A percentile compares a stretch with the other conserved stretches of the same genome.
phyloP scores from a whole-genome alignment of 108 stramenopile genomes.

The Nitzschia sp. region DNA sequence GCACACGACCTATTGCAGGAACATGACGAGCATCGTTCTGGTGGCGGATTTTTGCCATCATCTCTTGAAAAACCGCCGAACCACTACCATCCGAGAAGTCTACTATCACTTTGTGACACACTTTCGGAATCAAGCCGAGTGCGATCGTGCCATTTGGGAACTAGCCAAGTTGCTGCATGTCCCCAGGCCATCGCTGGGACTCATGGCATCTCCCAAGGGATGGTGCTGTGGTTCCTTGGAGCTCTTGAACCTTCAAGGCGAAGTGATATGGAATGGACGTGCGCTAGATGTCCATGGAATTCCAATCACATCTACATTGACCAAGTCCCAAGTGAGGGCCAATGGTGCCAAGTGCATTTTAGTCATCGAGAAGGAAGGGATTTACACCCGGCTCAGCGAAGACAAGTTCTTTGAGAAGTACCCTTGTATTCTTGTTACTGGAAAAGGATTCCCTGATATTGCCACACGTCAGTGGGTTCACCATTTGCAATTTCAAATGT shows the following conservation, averaged over 20 bases:
- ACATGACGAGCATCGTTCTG: slow-evolving; percentile 56
- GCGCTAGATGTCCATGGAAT: slow-evolving; percentile 29
- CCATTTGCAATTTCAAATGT: slow-evolving; percentile 48
- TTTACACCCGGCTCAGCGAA: slow-evolving; percentile 91
- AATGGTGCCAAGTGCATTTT: slow-evolving; percentile 73
- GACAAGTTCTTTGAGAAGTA: slow-evolving; percentile 88
- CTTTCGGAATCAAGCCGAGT: slow-evolving; percentile 74
- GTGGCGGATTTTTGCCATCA: slow-evolving; percentile 66
- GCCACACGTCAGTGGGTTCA: slow-evolving; percentile 81
- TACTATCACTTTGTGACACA: slow-evolving; percentile 85
- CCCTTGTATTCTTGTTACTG: slow-evolving; percentile 95
- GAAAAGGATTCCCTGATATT: slow-evolving; percentile 94
- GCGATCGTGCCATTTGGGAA: slow-evolving; percentile 66
- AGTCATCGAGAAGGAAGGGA: slow-evolving; percentile 97
- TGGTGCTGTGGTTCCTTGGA: slow-evolving; percentile 77
- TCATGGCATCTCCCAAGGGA: slow-evolving; percentile 83
- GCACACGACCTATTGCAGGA: slow-evolving; percentile 49
- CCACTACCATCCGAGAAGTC: slow-evolving; percentile 82
- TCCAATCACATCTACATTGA: slow-evolving; percentile 28
- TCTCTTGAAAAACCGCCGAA: slow-evolving; percentile 54
- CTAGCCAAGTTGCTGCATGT: slow-evolving; percentile 45
- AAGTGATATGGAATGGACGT: slow-evolving; percentile 32
- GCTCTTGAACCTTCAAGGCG: slow-evolving; percentile 30
- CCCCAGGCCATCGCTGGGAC: slow-evolving; percentile 59
- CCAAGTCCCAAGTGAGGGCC: not conserved